Conservation (phyloP, 2,329 filamentous ascomycete genomes). For the Trichoderma harzianum region DNA sequence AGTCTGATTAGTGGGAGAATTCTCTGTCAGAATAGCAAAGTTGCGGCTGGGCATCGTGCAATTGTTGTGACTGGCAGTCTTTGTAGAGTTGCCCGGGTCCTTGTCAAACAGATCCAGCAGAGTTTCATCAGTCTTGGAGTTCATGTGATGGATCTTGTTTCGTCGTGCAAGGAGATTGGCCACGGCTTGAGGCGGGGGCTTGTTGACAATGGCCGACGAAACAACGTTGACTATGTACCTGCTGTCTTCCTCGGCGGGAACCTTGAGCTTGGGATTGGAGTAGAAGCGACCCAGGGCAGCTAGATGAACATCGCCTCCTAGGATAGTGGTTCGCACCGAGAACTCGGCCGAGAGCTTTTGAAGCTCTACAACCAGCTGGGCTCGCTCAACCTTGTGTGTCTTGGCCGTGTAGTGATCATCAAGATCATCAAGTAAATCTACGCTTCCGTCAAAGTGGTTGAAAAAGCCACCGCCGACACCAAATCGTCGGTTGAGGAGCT, state of each 20-base stretch:
- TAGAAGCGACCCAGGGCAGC: constrained; percentile 93
- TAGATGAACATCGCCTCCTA: constrained; percentile 91
- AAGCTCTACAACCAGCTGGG: constrained; percentile 71
- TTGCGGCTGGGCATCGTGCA: constrained; percentile 92
- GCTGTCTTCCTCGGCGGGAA: constrained; percentile 78
- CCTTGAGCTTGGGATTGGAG: constrained; percentile 74
- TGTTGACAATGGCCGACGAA: constrained; percentile 93
- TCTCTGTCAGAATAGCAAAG: constrained; percentile 87
- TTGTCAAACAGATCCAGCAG: constrained; percentile 89
- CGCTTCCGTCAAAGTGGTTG: constrained; percentile 90
- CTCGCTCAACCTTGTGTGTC: constrained; percentile 87
- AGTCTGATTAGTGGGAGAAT: constrained; percentile 55
- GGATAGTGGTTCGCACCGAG: constrained; percentile 84
- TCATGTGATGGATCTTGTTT: constrained; percentile 75
- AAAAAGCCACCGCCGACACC: constrained; percentile 81
- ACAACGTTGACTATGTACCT: constrained; percentile 95
- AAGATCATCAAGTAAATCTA: constrained; percentile 87
- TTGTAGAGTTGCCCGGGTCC: constrained; percentile 75
- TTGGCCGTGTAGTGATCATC: constrained; percentile 95
- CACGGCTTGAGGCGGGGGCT: constrained; percentile 81
- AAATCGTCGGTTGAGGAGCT: constrained; percentile 86
- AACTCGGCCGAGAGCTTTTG: constrained; percentile 82
- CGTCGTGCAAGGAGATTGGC: constrained; percentile 86
- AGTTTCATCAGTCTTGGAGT: constrained; percentile 79
- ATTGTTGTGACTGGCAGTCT: constrained; percentile 71